A percentile compares a stretch with the other conserved stretches of the same genome.
Evolutionary conservation across 345 rosid species (phyloP).

Genomic region (Psidium guajava): DNA sequence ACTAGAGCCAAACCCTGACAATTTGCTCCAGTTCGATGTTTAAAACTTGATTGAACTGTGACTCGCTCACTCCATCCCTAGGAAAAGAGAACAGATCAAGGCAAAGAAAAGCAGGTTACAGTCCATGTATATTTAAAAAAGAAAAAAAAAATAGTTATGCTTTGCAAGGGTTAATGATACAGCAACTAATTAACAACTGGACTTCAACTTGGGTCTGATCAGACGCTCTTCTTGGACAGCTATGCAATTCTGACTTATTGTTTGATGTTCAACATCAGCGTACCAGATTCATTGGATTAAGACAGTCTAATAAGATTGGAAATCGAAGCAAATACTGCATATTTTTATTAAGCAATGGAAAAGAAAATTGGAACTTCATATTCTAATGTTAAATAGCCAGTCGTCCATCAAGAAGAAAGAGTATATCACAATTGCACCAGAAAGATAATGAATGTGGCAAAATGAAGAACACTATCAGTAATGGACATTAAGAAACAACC

Average conservation of each 20-base stretch:
- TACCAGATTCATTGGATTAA: neutral
- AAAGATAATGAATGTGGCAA: neutral
- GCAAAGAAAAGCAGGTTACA: neutral
- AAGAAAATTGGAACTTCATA: neutral
- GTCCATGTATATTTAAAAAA: too few relatives aligned
- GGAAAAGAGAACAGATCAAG: neutral
- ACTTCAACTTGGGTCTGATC: neutral
- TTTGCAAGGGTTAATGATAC: neutral
- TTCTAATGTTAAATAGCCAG: neutral
- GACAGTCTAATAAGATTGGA: neutral
- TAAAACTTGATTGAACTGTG: slow-evolving; percentile 86
- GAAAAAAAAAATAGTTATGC: neutral
- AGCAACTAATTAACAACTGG: neutral
- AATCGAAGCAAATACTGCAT: neutral
- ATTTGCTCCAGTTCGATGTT: slow-evolving; percentile 79
- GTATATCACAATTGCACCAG: neutral
- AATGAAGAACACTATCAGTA: neutral
- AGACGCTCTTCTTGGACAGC: neutral
- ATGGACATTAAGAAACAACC: neutral
- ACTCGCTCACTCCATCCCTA: slow-evolving; percentile 94
- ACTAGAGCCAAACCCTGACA: slow-evolving; percentile 33
- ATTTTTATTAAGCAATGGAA: neutral
- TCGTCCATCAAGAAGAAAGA: neutral
- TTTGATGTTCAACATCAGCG: neutral
- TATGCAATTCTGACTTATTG: neutral